Percentiles rank a stretch among this genome's conserved stretches.
These are phyloP conservation scores for Yarrowia porcina DNA, from an alignment of 805 yeast species.

Conservation along the genomic window DNA sequence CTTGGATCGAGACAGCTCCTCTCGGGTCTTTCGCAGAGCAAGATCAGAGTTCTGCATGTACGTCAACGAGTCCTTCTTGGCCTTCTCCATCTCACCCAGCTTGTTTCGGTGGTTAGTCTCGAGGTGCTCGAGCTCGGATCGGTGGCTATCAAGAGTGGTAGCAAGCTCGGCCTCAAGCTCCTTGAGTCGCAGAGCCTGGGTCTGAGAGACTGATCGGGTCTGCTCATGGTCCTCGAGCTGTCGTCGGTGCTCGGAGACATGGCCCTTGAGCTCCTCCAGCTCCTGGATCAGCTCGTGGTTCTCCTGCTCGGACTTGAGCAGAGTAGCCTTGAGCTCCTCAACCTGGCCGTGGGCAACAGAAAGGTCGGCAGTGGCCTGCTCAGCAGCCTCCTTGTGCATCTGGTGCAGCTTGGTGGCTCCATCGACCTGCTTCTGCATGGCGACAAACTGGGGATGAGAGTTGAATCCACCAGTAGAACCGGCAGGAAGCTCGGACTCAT, in stretches of 20 bases:
- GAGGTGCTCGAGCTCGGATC: constrained; percentile 43
- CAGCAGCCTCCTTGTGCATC: constrained; percentile 36
- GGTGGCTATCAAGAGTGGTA: constrained; percentile 26
- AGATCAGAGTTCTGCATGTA: constrained; percentile 70
- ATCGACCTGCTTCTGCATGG: constrained; percentile 26
- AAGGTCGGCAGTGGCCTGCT: constrained; percentile 33
- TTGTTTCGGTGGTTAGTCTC: constrained; percentile 37
- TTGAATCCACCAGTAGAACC: constrained; percentile 16
- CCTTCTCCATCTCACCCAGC: constrained; percentile 51
- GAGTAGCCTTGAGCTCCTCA: constrained; percentile 32
- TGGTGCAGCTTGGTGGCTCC: constrained; percentile 31
- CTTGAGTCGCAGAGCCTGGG: constrained; percentile 26
- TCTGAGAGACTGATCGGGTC: constrained; percentile 26
- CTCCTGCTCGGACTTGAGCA: constrained; percentile 28
- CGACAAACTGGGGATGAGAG: constrained; percentile 26
- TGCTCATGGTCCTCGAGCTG: constrained; percentile 27
- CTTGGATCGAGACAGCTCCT: constrained; percentile 62
- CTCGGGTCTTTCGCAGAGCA: constrained; percentile 71
- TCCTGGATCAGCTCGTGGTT: constrained; percentile 28
- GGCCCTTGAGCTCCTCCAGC: constrained; percentile 31
- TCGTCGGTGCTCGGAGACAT: constrained; percentile 31
- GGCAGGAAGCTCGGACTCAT: constrained; percentile 4
- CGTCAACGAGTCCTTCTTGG: constrained; percentile 67
- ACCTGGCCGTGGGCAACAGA: constrained; percentile 7
- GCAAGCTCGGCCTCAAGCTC: constrained; percentile 29